phyloP scores from a whole-genome alignment of 495 filamentous ascomycete genomes.

The Venustampulla echinocandica region DNA sequence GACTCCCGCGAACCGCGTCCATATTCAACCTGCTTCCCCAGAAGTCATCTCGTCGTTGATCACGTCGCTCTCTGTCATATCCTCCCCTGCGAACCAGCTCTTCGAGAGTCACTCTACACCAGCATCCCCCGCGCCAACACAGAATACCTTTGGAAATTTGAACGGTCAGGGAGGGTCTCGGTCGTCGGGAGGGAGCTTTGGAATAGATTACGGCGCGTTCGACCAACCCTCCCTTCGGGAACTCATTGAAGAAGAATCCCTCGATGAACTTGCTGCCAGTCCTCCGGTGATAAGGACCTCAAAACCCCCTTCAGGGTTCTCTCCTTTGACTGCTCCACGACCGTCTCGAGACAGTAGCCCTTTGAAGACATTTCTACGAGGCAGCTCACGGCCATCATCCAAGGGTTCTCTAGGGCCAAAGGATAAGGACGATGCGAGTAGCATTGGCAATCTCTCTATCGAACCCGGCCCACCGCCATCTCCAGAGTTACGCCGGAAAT shows the following conservation, averaged over 20 bases:
- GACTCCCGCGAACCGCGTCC: slow-evolving; percentile 34
- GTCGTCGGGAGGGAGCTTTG: slow-evolving; percentile 47
- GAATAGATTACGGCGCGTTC: slow-evolving; percentile 61
- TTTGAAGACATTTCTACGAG: slow-evolving; percentile 30
- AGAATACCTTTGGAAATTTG: slow-evolving; percentile 10
- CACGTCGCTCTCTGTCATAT: slow-evolving; percentile 82
- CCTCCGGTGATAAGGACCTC: slow-evolving; percentile 80
- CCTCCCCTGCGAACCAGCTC: slow-evolving; percentile 60
- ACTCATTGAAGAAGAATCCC: slow-evolving; percentile 48
- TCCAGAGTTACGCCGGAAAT: slow-evolving; percentile 34
- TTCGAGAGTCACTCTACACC: slow-evolving; percentile 45
- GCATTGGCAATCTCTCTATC: slow-evolving; percentile 51
- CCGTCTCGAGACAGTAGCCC: slow-evolving; percentile 36
- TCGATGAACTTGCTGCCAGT: slow-evolving; percentile 57
- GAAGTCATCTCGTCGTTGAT: slow-evolving; percentile 93
- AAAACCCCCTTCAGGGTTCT: slow-evolving; percentile 67
- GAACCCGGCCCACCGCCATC: slow-evolving; percentile 39
- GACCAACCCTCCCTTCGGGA: slow-evolving; percentile 44
- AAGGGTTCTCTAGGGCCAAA: slow-evolving; percentile 39
- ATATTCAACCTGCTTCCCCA: slow-evolving; percentile 61
- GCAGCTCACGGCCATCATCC: slow-evolving; percentile 42
- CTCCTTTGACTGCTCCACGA: slow-evolving; percentile 55
- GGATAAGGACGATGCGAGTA: slow-evolving; percentile 42
- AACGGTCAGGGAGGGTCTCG: slow-evolving; percentile 19
- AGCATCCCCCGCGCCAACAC: slow-evolving; percentile 18